Evolutionary conservation across 2,329 filamentous ascomycete genomes (phyloP).

Genomic region (Trichoderma simmonsii): DNA sequence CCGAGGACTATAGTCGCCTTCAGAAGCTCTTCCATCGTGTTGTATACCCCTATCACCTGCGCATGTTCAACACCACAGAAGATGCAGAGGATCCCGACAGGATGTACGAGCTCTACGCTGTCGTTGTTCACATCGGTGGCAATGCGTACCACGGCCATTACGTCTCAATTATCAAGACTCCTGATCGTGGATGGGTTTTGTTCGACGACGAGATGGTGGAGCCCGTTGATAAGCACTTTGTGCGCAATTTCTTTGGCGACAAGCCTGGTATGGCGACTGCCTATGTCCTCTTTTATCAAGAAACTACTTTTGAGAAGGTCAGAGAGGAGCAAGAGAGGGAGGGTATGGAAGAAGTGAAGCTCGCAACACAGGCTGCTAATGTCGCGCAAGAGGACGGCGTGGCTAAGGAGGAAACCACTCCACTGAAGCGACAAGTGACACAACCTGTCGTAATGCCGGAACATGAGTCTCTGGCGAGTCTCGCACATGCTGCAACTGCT

Average conservation of each 20-base stretch:
- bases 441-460: slow-evolving; percentile 47
- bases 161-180: slow-evolving; percentile 95
- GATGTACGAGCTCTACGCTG: slow-evolving; percentile 93
- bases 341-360: slow-evolving; percentile 59
- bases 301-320: slow-evolving; percentile 69
- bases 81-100: slow-evolving; percentile 91
- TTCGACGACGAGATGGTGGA: slow-evolving; percentile 99
- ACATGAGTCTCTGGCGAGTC: slow-evolving; percentile 50
- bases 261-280: slow-evolving; percentile 87
- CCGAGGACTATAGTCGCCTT: slow-evolving; percentile 86
- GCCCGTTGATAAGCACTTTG: slow-evolving; percentile 93
- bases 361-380: slow-evolving; percentile 56
- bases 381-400: slow-evolving; percentile 46
- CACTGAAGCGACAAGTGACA: slow-evolving; percentile 50
- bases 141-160: slow-evolving; percentile 98
- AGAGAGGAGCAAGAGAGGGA: slow-evolving; percentile 80
- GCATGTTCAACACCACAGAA: slow-evolving; percentile 95
- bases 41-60: slow-evolving; percentile 93
- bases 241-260: slow-evolving; percentile 95
- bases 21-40: slow-evolving; percentile 97
- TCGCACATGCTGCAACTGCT: slow-evolving; percentile 66
- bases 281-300: slow-evolving; percentile 97
- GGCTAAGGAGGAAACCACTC: slow-evolving; percentile 42
- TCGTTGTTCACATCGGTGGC: slow-evolving; percentile 94
- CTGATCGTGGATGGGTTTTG: slow-evolving; percentile 90